Evolutionary conservation across 192 early-diverging fungal genomes (phyloP).

Genomic region (Oehlia diaphana): DNA sequence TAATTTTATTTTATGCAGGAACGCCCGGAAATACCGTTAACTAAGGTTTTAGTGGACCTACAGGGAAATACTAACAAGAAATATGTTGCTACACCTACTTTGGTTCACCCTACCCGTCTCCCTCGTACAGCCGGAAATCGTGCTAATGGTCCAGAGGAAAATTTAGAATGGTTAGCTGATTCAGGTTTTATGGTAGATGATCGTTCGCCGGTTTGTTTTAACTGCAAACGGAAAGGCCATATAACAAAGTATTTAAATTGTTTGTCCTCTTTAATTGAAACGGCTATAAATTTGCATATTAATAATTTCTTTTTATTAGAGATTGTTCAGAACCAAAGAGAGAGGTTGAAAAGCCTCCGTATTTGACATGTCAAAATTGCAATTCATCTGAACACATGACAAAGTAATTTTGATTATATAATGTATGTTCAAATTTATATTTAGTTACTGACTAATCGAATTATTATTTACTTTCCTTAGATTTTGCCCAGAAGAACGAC

Average conservation of each 20-base stretch:
- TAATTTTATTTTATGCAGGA: not conserved
- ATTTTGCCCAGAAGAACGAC: not conserved
- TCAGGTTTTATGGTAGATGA: constrained; percentile 5
- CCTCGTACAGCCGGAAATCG: not conserved
- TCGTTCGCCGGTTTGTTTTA: not conserved
- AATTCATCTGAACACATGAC: constrained; percentile 9
- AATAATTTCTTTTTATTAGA: not conserved
- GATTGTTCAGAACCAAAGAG: constrained; percentile 1
- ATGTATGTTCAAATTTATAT: too few species aligned
- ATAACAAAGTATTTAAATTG: not conserved
- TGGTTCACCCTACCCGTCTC: not conserved
- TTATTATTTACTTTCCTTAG: not conserved
- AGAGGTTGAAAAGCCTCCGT: not conserved
- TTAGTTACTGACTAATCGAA: too few species aligned
- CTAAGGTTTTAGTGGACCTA: not conserved
- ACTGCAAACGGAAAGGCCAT: constrained; percentile 14
- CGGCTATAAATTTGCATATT: not conserved
- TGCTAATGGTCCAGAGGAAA: constrained; percentile 4
- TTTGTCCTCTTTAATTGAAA: not conserved
- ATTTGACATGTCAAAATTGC: constrained; percentile 11
- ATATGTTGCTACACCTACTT: not conserved
- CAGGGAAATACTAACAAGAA: constrained; percentile 8
- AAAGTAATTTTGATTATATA: not conserved
- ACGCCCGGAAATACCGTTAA: constrained; percentile 8
- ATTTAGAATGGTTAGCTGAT: constrained; percentile 14